Evolutionary conservation across 768 basidiomycete genomes (phyloP), one percentile per base, ranked within the genome.

Genomic region (Collybia mongolica): DNA sequence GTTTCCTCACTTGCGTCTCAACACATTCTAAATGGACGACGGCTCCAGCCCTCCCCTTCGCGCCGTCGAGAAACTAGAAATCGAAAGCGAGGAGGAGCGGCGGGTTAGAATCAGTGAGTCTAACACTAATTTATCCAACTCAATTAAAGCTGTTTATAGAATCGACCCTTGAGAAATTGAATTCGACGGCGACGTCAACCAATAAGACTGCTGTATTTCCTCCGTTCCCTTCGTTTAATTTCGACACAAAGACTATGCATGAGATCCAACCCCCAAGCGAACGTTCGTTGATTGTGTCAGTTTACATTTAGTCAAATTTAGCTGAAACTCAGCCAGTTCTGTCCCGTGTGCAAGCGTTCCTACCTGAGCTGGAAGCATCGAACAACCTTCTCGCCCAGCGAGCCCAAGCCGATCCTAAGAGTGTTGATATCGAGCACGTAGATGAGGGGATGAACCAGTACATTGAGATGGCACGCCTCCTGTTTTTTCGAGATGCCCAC

Each of bases 351-450:
- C 79, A 82, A 61, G 76, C 80, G 0, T 89, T 90, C 60, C 75
- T 90, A 5, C 86, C 86, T 2, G 71, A 80, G 55, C 69, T 89
- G 15, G 78, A 82, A 41, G 83, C 82, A 11, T 84, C 86, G 2
- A 89, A 88, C 56, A 73, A 72, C 2, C 63, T 75, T 1, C 73
- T 89, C 15, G 58, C 72, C 2, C 69, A 73, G 49, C 71, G 71
- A n/a, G 69, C 68, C 8, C 64, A 74, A 35, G 62, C 65, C 36
- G 74, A 83, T 51, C 84, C 83, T 1, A 60, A 63, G 15, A 84
- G 81, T 56, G 69, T 89, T n/a, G 81, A 89, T 58, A 87, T 90
- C 36, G 88, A 90, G 63, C 73, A 84, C 49, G 56, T 89, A 19
- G 66, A 69, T 6, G 72, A 68, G 18, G 69, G 68, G n/a, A 72